Percentiles rank a stretch among this genome's conserved stretches.
Conservation (phyloP, 23 red algal species). For the Cyanidium caldarium region DNA sequence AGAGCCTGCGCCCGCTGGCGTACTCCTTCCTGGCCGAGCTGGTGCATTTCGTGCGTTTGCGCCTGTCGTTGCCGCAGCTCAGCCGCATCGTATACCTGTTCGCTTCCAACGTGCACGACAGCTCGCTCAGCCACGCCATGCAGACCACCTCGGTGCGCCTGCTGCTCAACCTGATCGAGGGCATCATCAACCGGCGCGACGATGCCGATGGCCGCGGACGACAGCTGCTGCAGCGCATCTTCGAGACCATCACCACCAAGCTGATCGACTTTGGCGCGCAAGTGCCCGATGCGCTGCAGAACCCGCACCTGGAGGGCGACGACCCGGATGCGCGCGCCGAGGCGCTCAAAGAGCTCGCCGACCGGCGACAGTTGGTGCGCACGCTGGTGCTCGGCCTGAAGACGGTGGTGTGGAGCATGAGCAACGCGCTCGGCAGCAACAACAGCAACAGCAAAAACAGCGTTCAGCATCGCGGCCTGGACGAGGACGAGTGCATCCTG, state of each 20-base stretch:
- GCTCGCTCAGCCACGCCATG: slow-evolving; percentile 39
- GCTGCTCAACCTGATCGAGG: slow-evolving; percentile 74
- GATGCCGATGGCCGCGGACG: slow-evolving; percentile 2
- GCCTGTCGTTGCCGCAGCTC: slow-evolving; percentile 46
- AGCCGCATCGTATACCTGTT: slow-evolving; percentile 69
- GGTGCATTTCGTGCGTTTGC: slow-evolving; percentile 62
- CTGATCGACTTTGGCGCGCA: slow-evolving; percentile 26
- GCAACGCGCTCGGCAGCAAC: slow-evolving; percentile 13
- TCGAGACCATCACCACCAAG: slow-evolving; percentile 66
- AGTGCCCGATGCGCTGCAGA: slow-evolving; percentile 33
- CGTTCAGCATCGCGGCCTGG: slow-evolving; percentile 14
- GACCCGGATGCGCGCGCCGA: slow-evolving; percentile 10
- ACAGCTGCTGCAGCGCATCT: slow-evolving; percentile 59
- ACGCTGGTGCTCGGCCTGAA: slow-evolving; percentile 82
- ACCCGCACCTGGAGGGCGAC: background rate
- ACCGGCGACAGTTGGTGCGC: slow-evolving; percentile 55
- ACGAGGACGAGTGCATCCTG: slow-evolving; percentile 61
- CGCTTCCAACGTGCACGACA: slow-evolving; percentile 81
- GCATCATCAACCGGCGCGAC: slow-evolving; percentile 45
- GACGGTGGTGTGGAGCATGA: slow-evolving; percentile 64
- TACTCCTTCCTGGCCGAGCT: slow-evolving; percentile 97
- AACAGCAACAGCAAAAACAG: background rate
- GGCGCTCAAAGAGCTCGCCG: slow-evolving; percentile 54
- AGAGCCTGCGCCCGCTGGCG: slow-evolving; percentile 56
- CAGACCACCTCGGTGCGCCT: slow-evolving; percentile 70